phyloP scores from a whole-genome alignment of 2,329 filamentous ascomycete genomes.

The Septoria petroselini region DNA sequence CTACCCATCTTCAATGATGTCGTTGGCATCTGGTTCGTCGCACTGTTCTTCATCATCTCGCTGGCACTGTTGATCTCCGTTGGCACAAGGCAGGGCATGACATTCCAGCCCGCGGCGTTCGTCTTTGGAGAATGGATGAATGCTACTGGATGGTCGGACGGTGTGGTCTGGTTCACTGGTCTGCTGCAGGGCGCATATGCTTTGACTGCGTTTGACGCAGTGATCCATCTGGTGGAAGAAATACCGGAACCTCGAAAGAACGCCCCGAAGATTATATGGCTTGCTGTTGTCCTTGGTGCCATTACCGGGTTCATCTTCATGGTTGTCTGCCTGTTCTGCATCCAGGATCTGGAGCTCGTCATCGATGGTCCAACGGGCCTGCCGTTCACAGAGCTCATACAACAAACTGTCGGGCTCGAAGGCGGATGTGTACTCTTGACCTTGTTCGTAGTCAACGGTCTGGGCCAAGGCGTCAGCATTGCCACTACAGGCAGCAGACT shows the following conservation, averaged over 20 bases:
- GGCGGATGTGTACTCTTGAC: slow-evolving; percentile 47
- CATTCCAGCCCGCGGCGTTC: slow-evolving; percentile 51
- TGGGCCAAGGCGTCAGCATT: slow-evolving; percentile 54
- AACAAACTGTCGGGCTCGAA: slow-evolving; percentile 49
- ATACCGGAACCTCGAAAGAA: slow-evolving; percentile 53
- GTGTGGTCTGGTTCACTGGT: slow-evolving; percentile 58
- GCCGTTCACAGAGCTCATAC: slow-evolving; percentile 60
- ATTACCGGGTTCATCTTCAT: slow-evolving; percentile 56
- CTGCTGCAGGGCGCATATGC: slow-evolving; percentile 58
- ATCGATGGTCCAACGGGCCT: slow-evolving; percentile 50
- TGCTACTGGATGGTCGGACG: slow-evolving; percentile 53
- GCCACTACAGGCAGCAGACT: slow-evolving; percentile 40
- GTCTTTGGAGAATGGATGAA: slow-evolving; percentile 55
- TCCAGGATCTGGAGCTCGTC: slow-evolving; percentile 49
- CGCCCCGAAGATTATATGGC: slow-evolving; percentile 52
- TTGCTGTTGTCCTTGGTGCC: slow-evolving; percentile 47
- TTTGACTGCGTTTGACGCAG: slow-evolving; percentile 57
- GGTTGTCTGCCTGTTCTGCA: slow-evolving; percentile 55
- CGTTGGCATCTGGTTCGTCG: slow-evolving; percentile 53
- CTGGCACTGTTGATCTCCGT: slow-evolving; percentile 54
- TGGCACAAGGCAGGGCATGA: slow-evolving; percentile 45
- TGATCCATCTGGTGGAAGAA: slow-evolving; percentile 59
- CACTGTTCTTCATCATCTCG: slow-evolving; percentile 53
- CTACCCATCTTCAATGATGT: slow-evolving; percentile 57
- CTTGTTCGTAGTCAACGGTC: slow-evolving; percentile 56